Evolutionary conservation across 1,284 basidiomycete genomes (phyloP).

Genomic region (Inonotus hispidus): DNA sequence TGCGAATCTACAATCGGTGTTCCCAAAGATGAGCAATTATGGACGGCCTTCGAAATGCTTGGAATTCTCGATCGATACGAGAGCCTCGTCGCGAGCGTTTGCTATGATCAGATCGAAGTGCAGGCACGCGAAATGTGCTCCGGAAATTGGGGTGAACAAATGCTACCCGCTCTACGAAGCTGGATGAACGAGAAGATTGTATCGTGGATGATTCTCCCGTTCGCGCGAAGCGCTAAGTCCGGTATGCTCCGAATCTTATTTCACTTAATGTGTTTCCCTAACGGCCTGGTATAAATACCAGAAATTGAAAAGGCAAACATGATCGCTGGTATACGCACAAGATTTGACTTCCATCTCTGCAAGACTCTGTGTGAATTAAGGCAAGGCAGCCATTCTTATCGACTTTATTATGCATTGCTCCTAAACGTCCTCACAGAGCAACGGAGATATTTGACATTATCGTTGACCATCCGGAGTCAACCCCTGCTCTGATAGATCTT

Average conservation of each 20-base stretch:
- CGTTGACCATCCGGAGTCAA: constrained; percentile 87
- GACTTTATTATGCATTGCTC: neutral
- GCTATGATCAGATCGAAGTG: constrained; percentile 78
- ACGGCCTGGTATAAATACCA: constrained; percentile 27
- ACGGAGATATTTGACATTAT: constrained; percentile 95
- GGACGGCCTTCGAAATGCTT: constrained; percentile 65
- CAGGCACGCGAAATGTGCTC: constrained; percentile 63
- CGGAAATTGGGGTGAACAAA: constrained; percentile 63
- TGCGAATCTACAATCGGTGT: constrained; percentile 50
- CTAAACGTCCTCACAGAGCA: constrained; percentile 43
- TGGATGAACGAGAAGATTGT: constrained; percentile 80
- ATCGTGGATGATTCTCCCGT: constrained; percentile 78
- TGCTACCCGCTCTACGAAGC: constrained; percentile 54
- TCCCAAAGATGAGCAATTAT: constrained; percentile 32
- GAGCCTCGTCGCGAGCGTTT: constrained; percentile 74
- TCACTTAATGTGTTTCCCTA: neutral
- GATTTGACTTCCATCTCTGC: constrained; percentile 89
- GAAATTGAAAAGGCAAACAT: constrained; percentile 67
- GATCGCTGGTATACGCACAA: constrained; percentile 75
- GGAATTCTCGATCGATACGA: constrained; percentile 84
- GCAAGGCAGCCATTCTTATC: constrained; percentile 35
- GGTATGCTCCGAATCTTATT: constrained; percentile 34
- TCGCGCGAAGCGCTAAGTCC: constrained; percentile 57
- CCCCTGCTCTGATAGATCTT: constrained; percentile 83
- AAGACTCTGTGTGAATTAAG: constrained; percentile 83